Base-by-base conservation (phyloP, 129 eudicot genomes). In the Apium graveolens region DNA sequence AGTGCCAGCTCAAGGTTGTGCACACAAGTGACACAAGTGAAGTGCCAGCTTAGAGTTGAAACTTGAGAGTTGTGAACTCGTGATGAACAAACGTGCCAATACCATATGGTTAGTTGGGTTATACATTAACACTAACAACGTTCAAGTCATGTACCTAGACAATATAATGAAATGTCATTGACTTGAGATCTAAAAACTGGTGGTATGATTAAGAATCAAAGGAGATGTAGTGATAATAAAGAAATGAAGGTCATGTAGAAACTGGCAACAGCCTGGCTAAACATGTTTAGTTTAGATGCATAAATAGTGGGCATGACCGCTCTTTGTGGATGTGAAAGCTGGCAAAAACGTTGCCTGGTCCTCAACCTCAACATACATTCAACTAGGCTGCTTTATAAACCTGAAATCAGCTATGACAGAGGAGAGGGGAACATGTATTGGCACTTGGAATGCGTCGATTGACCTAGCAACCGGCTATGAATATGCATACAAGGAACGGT, bases 241-340 rank as follows among this genome's bases (percentile, higher is more conserved):
- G 68, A 60, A 60, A 9, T n/a, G 6, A 26, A 11, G 16, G 16
- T 60, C 32, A 9, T 60, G 32, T 60, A 60, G 31, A 60, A 60
- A 60, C 68, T 72, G 76, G 45, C 31, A 42, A 42, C 76, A 72
- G 76, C 11, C 76, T 72, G 76, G 76, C 76, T 41, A 72, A 42
- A 72, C 76, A 72, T 72, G 51, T 41, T 72, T n/a, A 41, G 53
- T 31, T 14, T 29, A 66, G 68, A 60, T 60, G 68, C 68, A n/a
- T 60, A 11, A n/a, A n/a, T 60, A 0, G 68, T 60, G 68, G 68
- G 16, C 68, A 60, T 60, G 32, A 60, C 68, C 68, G 32, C 32
- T 34, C 29, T 60, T 29, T 12, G 68, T 60, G 68, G 68, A 11
- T 26, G 6, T 66, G 3, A 66, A 27, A 46, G 48, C 63, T 32